Evolutionary conservation across 352 stramenopile species (phyloP), one percentile per base, ranked within the genome.

Genomic region (Phytophthora pisi): DNA sequence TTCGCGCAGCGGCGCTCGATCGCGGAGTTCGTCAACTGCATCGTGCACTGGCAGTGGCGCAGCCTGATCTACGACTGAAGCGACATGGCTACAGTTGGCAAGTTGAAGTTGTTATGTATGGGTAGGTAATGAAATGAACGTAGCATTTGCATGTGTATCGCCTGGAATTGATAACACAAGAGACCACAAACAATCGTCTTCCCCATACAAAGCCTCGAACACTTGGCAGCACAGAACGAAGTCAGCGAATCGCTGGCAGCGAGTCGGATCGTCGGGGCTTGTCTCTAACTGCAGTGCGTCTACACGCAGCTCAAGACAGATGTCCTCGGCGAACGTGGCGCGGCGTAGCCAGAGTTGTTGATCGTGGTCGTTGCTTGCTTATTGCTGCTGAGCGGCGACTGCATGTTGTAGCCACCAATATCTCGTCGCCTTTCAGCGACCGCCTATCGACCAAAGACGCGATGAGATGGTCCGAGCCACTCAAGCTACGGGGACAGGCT

Each of bases 21-120:
- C 64, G 79, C 81, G 2, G 85, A 95, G 52, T 95, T 96, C 66
- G 84, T 96, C 36, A 96, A 96, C 68, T 88, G 75, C 62, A 89
- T 95, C 51, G 84, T 95, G 47, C 88, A 95, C 71, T 96, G 89
- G 89, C 89, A 95, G 51, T 96, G 89, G 89, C 81, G 84, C 13
- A 90, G 79, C 68, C 77, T 95, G 52, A 81, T 95, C 20, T 95
- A 95, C 71, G 87, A 95, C 74, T 95, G 71, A 93, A 59, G 28
- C 11, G 30, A 59, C 24, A 61, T 71, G 67, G 67, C 62, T 72
- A 64, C 63, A 68, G 28, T 61, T 46, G 9, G 9, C 13, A 51
- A 63, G 66, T 66, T 74, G 66, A 74, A 74, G 66, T 66, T 68
- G 60, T 50, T 61, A 64, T 61, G 62, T 53, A 47, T 51, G 53